Evolutionary conservation across 257 asterid species (phyloP).

Genomic region (Echium plantagineum): DNA sequence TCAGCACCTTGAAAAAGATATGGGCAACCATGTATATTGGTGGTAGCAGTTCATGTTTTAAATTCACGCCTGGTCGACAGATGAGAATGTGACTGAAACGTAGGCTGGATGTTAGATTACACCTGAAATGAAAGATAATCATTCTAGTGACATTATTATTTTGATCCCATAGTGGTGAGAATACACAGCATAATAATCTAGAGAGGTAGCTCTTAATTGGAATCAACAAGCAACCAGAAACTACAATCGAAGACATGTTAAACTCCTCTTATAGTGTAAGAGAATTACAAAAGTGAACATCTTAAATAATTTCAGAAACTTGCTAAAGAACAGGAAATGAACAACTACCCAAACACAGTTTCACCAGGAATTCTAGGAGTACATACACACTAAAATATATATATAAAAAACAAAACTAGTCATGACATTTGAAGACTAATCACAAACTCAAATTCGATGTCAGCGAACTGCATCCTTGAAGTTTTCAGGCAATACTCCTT

Average conservation of each 20-base stretch:
- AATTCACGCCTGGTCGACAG: background rate
- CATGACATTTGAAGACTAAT: no score
- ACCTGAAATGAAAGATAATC: background rate
- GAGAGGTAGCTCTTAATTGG: background rate
- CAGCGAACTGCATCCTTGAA: no score
- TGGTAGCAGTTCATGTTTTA: background rate
- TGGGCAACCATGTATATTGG: background rate
- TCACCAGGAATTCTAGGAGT: no score
- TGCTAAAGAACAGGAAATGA: no score
- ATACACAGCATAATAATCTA: background rate
- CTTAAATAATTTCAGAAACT: no score
- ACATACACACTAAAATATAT: no score
- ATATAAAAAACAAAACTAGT: no score
- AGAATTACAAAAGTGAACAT: no score
- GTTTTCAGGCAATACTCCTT: no score
- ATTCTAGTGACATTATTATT: background rate
- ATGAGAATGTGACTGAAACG: background rate
- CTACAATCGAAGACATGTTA: background rate
- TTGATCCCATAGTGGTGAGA: background rate
- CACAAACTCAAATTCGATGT: no score
- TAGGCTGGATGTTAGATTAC: background rate
- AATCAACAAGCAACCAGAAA: background rate
- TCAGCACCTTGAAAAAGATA: constrained; percentile 7
- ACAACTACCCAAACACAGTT: no score
- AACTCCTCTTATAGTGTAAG: no score